These are phyloP conservation scores for Rehmannia glutinosa DNA, from an alignment of 257 asterid genomes.

Conservation along the genomic window DNA sequence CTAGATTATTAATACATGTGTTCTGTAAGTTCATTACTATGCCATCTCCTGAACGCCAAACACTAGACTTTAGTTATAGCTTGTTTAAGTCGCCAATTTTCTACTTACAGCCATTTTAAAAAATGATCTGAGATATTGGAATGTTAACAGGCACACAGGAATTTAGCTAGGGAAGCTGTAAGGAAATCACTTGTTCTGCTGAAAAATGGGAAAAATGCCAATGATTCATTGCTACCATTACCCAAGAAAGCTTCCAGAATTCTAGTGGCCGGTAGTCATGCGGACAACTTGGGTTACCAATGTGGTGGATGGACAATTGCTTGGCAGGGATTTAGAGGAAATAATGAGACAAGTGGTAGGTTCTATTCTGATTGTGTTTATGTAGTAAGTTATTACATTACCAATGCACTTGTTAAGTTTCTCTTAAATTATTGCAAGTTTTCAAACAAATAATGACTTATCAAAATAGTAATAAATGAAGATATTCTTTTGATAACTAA, in stretches of 20 bases:
- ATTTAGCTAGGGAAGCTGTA: constrained; percentile 83
- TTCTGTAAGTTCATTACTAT: too few species aligned
- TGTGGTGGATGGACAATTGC: constrained; percentile 94
- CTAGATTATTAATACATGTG: too few species aligned
- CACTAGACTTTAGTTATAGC: too few species aligned
- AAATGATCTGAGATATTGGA: not conserved
- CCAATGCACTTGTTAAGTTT: not conserved
- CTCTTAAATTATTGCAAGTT: not conserved
- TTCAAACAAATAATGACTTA: not conserved
- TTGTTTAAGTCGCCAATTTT: not conserved
- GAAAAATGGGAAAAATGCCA: constrained; percentile 70
- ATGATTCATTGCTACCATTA: constrained; percentile 57
- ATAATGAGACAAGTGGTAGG: constrained; percentile 58
- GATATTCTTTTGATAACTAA: too few species aligned
- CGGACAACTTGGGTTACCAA: constrained; percentile 85
- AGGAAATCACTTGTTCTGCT: constrained; percentile 82
- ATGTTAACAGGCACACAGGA: constrained; percentile 63
- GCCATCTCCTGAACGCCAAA: too few species aligned
- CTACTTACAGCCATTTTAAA: not conserved
- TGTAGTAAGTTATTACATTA: not conserved
- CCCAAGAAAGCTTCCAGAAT: constrained; percentile 61
- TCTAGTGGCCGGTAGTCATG: constrained; percentile 81
- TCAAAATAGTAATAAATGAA: not conserved
- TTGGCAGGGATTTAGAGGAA: constrained; percentile 87
- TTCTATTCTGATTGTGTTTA: not conserved